Conservation (phyloP, 192 early-diverging fungal genomes). For the Pilaira anomala region DNA sequence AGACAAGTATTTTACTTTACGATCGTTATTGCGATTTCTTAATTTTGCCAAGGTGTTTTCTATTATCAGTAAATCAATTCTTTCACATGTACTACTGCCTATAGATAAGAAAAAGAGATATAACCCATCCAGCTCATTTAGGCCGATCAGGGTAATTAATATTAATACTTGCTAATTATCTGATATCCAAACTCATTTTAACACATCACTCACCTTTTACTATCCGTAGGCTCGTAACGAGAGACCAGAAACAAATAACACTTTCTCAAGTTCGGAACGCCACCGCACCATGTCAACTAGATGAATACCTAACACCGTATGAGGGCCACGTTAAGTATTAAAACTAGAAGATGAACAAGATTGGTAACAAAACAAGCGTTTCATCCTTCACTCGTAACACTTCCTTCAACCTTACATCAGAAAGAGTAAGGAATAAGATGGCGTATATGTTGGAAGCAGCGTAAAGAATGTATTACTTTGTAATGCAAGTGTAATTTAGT, state of each 20-base stretch:
- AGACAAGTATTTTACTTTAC: too few species aligned
- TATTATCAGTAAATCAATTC: neutral
- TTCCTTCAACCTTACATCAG: too few species aligned
- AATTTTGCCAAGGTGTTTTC: slow-evolving; percentile 2
- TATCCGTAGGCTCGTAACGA: neutral
- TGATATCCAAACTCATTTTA: neutral
- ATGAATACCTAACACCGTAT: neutral
- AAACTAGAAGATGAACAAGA: too few species aligned
- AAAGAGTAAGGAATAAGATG: too few species aligned
- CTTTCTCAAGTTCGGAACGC: neutral
- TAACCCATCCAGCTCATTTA: neutral
- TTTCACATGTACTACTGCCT: neutral
- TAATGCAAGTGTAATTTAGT: too few species aligned
- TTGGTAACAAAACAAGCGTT: too few species aligned
- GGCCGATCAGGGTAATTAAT: too few species aligned
- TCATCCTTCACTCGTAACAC: too few species aligned
- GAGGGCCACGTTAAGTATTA: neutral
- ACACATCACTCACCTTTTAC: neutral
- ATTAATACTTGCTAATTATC: slow-evolving; percentile 1
- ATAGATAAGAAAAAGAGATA: neutral
- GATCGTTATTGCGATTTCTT: too few species aligned
- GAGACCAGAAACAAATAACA: neutral
- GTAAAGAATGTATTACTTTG: too few species aligned
- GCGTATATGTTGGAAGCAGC: too few species aligned
- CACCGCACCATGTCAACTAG: slow-evolving; percentile 3